Base-by-base conservation (phyloP, 2,329 filamentous ascomycete genomes). In the Colletotrichum tropicale region DNA sequence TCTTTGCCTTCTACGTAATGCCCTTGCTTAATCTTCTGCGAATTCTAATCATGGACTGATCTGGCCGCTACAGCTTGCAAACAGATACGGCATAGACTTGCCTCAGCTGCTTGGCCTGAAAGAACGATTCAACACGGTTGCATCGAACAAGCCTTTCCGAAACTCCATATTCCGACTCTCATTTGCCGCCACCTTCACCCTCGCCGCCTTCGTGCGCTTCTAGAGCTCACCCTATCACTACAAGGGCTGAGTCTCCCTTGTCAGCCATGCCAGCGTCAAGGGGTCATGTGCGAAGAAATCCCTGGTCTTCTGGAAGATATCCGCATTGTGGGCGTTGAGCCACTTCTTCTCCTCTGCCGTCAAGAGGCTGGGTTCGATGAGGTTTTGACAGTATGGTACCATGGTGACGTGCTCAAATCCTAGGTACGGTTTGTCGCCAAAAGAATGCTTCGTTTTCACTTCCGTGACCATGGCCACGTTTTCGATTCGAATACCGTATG, bases 321-420 rank as follows among this genome's bases (percentile, higher is more conserved):
- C 93, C 38, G 89, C 86, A 83, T 98, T 94, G 83, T 98, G 98
- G 56, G 92, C 89, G 81, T 98, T 98, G 79, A 99, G 86, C 95
- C 96, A 99, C 76, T 90, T 86, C 86, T 93, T 94, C 87, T 99
- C 97, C 15, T 87, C 88, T 6, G 88, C 87, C 0, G 93, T 96
- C 79, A 99, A 86, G 38, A 98, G 87, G 67, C 83, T 88, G 70
- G 90, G 87, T 80, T 98, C 94, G 78, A 98, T 96, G 78, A 99
- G 87, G 77, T 95, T 98, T 76, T 93, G 91, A 86, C 96, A 98
- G 85, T 98, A 96, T 0, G 97, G 97, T 21, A 96, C 95, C 95
- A 99, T 95, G 0, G 97, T 99, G 78, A 98, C 96, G 84, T 98
- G 95, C 87, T 99, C 96, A 80, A 99, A 99, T 5, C 96, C 96